Base-by-base conservation (phyloP, 2,329 filamentous ascomycete genomes). In the Microsporum ferrugineum region DNA sequence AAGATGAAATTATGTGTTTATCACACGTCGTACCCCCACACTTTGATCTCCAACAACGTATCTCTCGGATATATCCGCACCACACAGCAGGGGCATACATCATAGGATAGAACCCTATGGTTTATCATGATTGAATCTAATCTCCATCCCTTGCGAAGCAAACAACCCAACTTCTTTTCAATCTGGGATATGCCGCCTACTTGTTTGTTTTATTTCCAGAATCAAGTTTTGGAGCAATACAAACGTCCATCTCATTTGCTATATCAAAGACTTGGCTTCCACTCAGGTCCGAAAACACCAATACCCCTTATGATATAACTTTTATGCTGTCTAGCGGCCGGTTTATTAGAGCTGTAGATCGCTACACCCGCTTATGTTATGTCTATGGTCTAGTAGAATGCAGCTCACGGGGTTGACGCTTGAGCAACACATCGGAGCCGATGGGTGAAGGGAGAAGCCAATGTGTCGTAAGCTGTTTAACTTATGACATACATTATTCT, bases 381-480 rank as follows among this genome's bases (percentile, higher is more conserved):
- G 33, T 17, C 14, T 8, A 34, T 7, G 33, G 51, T 14, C 31
- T 4, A 17, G 14, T 55, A 12, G 31, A 29, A 5, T 23, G 14
- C 5, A 55, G 34, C 8, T 1, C 33, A 55, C 8, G 14, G 31
- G n/a, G 6, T 17, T 36, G 33, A 34, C n/a, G 17, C 33, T 55
- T 23, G 51, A 36, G 33, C 14, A 36, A 55, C 51, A 2, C 29
- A 3, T 23, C 2, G 10, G 14, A 36, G 3, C n/a, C 23, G n/a
- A 55, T 17, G 31, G 36, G 29, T 5, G n/a, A 41, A 57, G 53
- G 31, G 53, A 38, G 23, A 14, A 29, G 27, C 17, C 7, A 17
- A 10, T n/a, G 55, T 36, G 36, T 57, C 55, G 36, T 43, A 39
- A 57, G 36, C 55, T 57, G 55, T 43, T 27, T 36, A 57, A 57